These are phyloP conservation scores for Colletotrichum abscissum DNA, from an alignment of 2,329 filamentous ascomycete species.

Conservation along the genomic window DNA sequence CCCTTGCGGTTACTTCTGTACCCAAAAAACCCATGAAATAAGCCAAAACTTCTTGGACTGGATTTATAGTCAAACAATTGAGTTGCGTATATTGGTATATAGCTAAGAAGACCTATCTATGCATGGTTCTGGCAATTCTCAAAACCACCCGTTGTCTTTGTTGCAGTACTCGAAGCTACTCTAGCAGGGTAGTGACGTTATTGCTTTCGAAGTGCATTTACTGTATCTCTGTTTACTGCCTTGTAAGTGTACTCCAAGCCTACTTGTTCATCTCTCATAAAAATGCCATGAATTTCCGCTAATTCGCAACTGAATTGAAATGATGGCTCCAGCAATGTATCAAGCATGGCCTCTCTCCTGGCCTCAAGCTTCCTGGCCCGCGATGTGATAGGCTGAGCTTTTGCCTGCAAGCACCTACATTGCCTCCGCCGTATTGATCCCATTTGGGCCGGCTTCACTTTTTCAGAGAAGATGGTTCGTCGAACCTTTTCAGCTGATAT, in stretches of 20 bases:
- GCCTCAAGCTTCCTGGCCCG: background rate
- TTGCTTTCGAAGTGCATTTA: background rate
- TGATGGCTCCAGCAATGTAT: background rate
- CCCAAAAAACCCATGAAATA: background rate
- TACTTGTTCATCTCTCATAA: too few species aligned
- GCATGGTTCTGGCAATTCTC: background rate
- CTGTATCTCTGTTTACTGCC: too few species aligned
- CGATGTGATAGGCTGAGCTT: background rate
- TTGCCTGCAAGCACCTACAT: background rate
- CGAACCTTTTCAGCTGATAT: slow-evolving; percentile 6
- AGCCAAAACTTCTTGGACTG: background rate
- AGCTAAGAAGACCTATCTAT: too few species aligned
- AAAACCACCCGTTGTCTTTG: background rate
- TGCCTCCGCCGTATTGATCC: background rate
- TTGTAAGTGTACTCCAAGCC: too few species aligned
- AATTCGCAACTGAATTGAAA: background rate
- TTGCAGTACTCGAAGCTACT: too few species aligned
- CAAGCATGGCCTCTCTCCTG: background rate
- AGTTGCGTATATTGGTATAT: too few species aligned
- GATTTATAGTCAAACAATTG: background rate
- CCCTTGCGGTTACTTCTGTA: background rate
- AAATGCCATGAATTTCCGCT: too few species aligned
- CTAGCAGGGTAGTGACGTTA: background rate
- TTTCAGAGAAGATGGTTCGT: background rate
- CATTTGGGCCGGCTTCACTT: background rate